Percentiles rank a stretch among this genome's conserved stretches.
phyloP scores from a whole-genome alignment of 163 green algal genomes.

The Scenedesmus sp. region DNA sequence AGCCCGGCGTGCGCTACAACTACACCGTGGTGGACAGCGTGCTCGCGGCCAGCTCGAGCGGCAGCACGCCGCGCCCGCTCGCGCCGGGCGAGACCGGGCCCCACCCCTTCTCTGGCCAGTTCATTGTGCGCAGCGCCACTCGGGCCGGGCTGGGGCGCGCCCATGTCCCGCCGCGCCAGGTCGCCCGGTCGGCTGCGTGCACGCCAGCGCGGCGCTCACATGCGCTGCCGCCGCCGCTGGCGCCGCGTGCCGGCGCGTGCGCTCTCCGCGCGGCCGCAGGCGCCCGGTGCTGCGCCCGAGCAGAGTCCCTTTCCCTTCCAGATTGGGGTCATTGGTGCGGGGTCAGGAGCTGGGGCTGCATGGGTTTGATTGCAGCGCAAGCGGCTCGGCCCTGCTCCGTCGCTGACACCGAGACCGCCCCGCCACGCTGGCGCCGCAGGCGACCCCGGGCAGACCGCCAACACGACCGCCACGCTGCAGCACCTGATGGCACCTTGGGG shows the following conservation, averaged over 20 bases:
- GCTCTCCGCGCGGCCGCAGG: not conserved
- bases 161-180: too few relatives aligned
- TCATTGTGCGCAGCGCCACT: not conserved
- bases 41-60: not conserved
- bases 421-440: not conserved
- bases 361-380: too few relatives aligned
- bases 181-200: not conserved
- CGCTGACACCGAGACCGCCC: not conserved
- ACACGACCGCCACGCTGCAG: conserved; percentile 3
- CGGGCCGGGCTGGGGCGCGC: too few relatives aligned
- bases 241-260: too few relatives aligned
- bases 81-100: not conserved
- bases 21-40: conserved; percentile 1
- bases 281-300: not conserved
- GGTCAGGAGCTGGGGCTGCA: not conserved
- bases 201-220: not conserved
- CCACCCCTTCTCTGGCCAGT: not conserved
- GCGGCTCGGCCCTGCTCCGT: too few relatives aligned
- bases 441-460: conserved; percentile 11
- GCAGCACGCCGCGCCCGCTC: not conserved
- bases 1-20: not conserved
- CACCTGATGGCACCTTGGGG: conserved; percentile 3
- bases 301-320: not conserved
- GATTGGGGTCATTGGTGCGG: conserved; percentile 8
- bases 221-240: not conserved